Conservation (phyloP, 148 eudicot species). For the Vaccinium macrocarpon region DNA sequence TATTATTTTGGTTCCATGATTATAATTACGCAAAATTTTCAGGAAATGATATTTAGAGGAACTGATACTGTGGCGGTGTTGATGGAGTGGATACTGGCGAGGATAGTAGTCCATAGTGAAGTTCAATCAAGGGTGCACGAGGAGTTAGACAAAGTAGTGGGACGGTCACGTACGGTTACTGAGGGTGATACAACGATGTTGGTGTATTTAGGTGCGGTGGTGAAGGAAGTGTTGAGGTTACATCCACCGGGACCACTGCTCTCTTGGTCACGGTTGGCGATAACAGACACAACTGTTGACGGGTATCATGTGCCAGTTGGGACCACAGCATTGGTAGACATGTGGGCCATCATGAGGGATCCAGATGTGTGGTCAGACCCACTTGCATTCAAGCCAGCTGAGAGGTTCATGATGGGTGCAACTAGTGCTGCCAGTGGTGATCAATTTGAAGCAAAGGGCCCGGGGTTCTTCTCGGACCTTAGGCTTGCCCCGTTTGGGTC, state of each 20-base stretch:
- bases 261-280: conserved; percentile 69
- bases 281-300: conserved; percentile 47
- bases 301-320: conserved; percentile 61
- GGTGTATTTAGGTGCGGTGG: conserved; percentile 52
- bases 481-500: conserved; percentile 88
- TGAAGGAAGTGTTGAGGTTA: conserved; percentile 60
- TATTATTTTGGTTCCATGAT: neutral
- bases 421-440: neutral
- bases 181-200: conserved; percentile 43
- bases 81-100: conserved; percentile 70
- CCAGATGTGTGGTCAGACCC: conserved; percentile 57
- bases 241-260: conserved; percentile 84
- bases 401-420: conserved; percentile 27
- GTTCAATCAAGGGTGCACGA: conserved; percentile 56
- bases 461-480: conserved; percentile 62
- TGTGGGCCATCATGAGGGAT: conserved; percentile 68
- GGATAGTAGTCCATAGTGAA: conserved; percentile 53
- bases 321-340: conserved; percentile 73
- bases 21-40: neutral
- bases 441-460: conserved; percentile 14
- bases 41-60: conserved; percentile 92
- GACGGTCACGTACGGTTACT: conserved; percentile 43
- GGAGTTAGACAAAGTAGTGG: conserved; percentile 53
- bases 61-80: conserved; percentile 65
- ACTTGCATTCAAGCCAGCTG: conserved; percentile 35